These are phyloP conservation scores for Acidiella bohemica DNA, from an alignment of 495 filamentous ascomycete genomes.

Conservation along the genomic window DNA sequence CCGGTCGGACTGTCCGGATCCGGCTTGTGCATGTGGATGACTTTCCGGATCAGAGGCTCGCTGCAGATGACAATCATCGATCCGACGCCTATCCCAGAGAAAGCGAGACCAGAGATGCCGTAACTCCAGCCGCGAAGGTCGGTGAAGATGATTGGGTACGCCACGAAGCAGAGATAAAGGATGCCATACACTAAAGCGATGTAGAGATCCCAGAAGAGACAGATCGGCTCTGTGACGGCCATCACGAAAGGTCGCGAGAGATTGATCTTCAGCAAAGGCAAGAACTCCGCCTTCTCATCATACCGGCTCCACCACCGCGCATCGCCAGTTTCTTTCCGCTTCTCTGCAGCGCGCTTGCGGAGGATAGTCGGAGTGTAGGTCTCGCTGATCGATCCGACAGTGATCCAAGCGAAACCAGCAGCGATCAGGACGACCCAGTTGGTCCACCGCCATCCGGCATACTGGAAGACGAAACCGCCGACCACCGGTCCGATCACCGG, in stretches of 20 bases:
- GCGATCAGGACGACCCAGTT: constrained; percentile 71
- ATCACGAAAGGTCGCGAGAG: constrained; percentile 66
- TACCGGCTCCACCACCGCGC: constrained; percentile 65
- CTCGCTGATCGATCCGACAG: constrained; percentile 48
- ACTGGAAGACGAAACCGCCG: constrained; percentile 63
- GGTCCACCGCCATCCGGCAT: constrained; percentile 78
- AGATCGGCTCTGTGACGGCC: constrained; percentile 69
- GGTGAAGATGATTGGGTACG: constrained; percentile 69
- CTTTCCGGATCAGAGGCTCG: constrained; percentile 56
- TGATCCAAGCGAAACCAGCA: constrained; percentile 39
- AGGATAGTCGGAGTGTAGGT: constrained; percentile 69
- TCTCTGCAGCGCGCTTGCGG: constrained; percentile 48
- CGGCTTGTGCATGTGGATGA: constrained; percentile 55
- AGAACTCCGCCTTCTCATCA: constrained; percentile 46
- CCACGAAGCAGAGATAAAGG: constrained; percentile 77
- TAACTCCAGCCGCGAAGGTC: constrained; percentile 59
- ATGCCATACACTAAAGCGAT: constrained; percentile 51
- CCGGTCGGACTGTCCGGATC: constrained; percentile 51
- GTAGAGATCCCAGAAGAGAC: constrained; percentile 68
- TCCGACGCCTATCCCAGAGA: constrained; percentile 69
- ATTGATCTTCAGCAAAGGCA: constrained; percentile 50
- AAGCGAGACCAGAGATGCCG: constrained; percentile 60
- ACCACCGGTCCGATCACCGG: constrained; percentile 44
- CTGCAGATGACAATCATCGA: constrained; percentile 48
- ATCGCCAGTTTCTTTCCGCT: constrained; percentile 63